phyloP scores from a whole-genome alignment of 768 basidiomycete species.

The Candolleomyces efflorescens region DNA sequence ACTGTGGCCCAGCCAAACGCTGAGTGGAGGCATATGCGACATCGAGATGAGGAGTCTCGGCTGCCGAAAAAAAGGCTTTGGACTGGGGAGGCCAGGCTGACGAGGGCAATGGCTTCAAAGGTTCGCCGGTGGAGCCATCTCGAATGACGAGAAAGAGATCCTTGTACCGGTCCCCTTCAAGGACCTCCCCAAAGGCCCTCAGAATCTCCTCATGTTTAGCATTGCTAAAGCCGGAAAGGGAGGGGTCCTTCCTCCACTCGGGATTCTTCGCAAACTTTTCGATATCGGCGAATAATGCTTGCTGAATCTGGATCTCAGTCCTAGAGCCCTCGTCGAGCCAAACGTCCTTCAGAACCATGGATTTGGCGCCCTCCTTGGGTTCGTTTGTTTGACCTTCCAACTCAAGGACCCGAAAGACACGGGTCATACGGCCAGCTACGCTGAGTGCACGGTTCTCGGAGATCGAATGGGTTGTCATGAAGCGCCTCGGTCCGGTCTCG shows the following conservation, averaged over 20 bases:
- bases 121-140: background rate
- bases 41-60: too few relatives aligned
- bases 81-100: too few relatives aligned
- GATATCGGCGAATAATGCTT: background rate
- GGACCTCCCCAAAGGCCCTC: background rate
- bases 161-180: background rate
- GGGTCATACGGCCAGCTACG: too few relatives aligned
- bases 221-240: background rate
- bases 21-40: too few relatives aligned
- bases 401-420: too few relatives aligned
- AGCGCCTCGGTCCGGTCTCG: too few relatives aligned
- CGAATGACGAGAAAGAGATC: background rate
- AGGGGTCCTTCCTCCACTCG: background rate
- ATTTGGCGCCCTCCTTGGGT: background rate
- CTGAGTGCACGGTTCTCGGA: too few relatives aligned
- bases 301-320: background rate
- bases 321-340: background rate
- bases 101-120: background rate
- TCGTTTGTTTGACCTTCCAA: background rate
- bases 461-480: too few relatives aligned
- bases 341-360: background rate
- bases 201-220: background rate
- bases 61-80: too few relatives aligned
- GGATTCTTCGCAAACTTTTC: background rate
- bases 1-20: too few relatives aligned